Conservation (phyloP, 2,329 filamentous ascomycete genomes). For the Bisporella sp. region DNA sequence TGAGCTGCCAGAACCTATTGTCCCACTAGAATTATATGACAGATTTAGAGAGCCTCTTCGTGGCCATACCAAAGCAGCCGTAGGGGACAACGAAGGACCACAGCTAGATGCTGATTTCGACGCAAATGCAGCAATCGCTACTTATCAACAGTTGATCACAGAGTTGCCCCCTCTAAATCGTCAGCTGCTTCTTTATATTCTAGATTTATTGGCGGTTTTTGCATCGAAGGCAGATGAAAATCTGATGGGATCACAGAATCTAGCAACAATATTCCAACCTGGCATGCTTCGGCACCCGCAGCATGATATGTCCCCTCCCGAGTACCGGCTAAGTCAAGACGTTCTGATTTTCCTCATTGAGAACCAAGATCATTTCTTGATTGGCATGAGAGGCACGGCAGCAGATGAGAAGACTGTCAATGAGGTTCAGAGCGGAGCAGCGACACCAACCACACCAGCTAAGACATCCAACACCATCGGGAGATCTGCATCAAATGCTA, state of each 20-base stretch:
- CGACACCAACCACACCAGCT: constrained; percentile 42
- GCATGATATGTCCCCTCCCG: constrained; percentile 91
- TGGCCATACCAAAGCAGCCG: constrained; percentile 57
- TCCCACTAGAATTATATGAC: constrained; percentile 89
- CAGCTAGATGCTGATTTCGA: constrained; percentile 71
- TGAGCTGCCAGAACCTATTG: constrained; percentile 91
- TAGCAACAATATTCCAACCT: constrained; percentile 95
- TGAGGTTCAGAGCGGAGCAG: constrained; percentile 58
- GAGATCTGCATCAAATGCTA: constrained; percentile 80
- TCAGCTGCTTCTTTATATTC: constrained; percentile 88
- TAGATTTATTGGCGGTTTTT: constrained; percentile 93
- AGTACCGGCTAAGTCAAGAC: constrained; percentile 93
- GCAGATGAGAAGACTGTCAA: constrained; percentile 71
- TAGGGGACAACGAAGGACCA: constrained; percentile 59
- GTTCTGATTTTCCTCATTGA: constrained; percentile 97
- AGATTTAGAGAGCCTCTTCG: constrained; percentile 80
- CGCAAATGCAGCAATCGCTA: constrained; percentile 65
- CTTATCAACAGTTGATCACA: constrained; percentile 86
- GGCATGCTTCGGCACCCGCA: constrained; percentile 89
- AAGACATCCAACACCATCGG: constrained; percentile 52
- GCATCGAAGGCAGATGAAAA: constrained; percentile 95
- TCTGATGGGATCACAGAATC: constrained; percentile 90
- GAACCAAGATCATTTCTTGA: constrained; percentile 96
- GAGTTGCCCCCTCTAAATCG: constrained; percentile 88
- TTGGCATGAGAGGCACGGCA: constrained; percentile 98